These are phyloP conservation scores for Phycomyces blakesleeanus DNA, from an alignment of 192 early-diverging fungal species.

Conservation along the genomic window DNA sequence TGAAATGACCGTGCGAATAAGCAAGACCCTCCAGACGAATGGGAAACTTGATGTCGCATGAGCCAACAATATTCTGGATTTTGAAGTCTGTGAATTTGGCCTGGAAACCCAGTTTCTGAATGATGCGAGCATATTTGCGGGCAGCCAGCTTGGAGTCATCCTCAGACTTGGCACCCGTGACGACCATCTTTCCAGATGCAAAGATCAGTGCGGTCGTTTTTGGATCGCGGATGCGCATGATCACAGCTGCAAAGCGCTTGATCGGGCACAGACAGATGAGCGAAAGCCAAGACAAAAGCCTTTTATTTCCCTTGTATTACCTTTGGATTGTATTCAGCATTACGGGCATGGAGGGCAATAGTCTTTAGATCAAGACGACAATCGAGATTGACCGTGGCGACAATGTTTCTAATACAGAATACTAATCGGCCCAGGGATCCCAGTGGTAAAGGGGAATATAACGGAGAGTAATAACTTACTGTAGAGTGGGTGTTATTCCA, in stretches of 20 bases:
- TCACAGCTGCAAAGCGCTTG: constrained; percentile 98
- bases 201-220: constrained; percentile 99
- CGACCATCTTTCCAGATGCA: constrained; percentile 99
- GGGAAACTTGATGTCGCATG: constrained; percentile 99
- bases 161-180: constrained; percentile 97
- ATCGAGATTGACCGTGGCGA: constrained; percentile 98
- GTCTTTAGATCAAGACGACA: constrained; percentile 96
- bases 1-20: constrained; percentile 90
- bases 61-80: constrained; percentile 99
- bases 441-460: not conserved
- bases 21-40: constrained; percentile 97
- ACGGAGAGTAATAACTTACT: constrained; percentile 45
- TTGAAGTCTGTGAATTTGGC: constrained; percentile 99
- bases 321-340: constrained; percentile 99
- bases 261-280: constrained; percentile 9
- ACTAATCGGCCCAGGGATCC: not conserved
- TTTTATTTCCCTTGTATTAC: constrained; percentile 46
- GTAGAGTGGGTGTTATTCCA: constrained; percentile 57
- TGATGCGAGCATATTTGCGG: constrained; percentile 98
- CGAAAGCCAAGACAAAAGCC: not conserved
- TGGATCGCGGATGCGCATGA: constrained; percentile 99
- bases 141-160: constrained; percentile 95
- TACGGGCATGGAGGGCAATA: constrained; percentile 96
- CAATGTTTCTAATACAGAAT: constrained; percentile 79
- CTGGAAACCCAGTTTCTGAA: constrained; percentile 96